Percentiles rank a stretch among this genome's conserved stretches.
Conservation (phyloP, 2,329 filamentous ascomycete species). For the Rhexocercosporidium sp. region DNA sequence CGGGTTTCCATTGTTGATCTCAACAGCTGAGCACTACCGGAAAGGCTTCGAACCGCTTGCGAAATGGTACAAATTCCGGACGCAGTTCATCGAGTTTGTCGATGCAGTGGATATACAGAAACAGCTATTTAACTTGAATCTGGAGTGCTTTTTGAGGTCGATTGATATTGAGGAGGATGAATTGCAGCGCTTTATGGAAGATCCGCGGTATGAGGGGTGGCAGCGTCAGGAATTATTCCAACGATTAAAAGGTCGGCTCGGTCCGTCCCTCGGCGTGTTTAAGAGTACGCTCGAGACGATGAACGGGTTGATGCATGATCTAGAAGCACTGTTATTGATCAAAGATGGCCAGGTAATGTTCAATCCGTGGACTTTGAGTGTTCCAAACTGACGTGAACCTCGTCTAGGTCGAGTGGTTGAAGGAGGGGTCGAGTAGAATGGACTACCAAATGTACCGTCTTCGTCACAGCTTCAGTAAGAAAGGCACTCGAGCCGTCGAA, state of each 20-base stretch:
- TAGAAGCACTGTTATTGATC: constrained; percentile 30
- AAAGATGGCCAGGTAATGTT: constrained; percentile 35
- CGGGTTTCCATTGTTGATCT: constrained; percentile 33
- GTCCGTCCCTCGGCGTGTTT: constrained; percentile 27
- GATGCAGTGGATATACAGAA: constrained; percentile 32
- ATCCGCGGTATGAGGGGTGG: constrained; percentile 32
- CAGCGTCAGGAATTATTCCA: constrained; percentile 23
- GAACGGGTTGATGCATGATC: constrained; percentile 26
- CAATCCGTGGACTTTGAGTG: background rate
- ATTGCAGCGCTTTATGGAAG: constrained; percentile 28
- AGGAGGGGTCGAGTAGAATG: constrained; percentile 30
- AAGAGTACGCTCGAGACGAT: constrained; percentile 32
- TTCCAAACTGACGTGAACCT: constrained; percentile 2
- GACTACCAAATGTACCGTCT: constrained; percentile 37
- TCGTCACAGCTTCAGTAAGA: constrained; percentile 34
- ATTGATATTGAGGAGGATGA: constrained; percentile 31
- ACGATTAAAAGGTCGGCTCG: constrained; percentile 25
- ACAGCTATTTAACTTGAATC: constrained; percentile 30
- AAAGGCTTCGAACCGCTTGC: constrained; percentile 35
- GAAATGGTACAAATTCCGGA: constrained; percentile 36
- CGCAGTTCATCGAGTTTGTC: constrained; percentile 33
- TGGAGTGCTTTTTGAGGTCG: constrained; percentile 31
- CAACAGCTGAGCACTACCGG: constrained; percentile 33
- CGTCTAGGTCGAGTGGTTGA: constrained; percentile 34
- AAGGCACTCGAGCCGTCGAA: constrained; percentile 25